These are phyloP conservation scores for Acanthochlamys bracteata DNA, from an alignment of 106 monocot genomes.

Conservation along the genomic window DNA sequence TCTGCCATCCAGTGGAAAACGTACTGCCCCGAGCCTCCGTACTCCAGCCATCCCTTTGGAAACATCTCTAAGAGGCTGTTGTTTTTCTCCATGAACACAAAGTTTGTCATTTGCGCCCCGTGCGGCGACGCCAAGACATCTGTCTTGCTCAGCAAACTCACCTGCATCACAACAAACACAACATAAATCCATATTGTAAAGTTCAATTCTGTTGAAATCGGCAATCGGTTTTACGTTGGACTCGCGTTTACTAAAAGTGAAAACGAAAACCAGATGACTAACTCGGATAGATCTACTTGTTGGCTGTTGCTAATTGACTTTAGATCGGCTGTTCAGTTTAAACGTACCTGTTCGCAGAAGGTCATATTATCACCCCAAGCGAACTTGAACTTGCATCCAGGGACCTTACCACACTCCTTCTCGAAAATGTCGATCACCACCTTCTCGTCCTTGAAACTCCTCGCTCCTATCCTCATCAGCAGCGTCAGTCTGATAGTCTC, in stretches of 20 bases:
- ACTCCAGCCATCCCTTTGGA: slow-evolving; percentile 59
- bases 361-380: slow-evolving; percentile 15
- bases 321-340: background rate
- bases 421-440: slow-evolving; percentile 18
- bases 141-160: slow-evolving; percentile 42
- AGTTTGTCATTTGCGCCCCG: slow-evolving; percentile 62
- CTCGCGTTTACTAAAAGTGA: background rate
- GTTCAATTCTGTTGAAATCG: background rate
- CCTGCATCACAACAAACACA: slow-evolving; percentile 15
- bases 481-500: slow-evolving; percentile 12
- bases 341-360: slow-evolving; percentile 47
- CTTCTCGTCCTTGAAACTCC: slow-evolving; percentile 33
- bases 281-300: too few relatives aligned
- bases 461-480: slow-evolving; percentile 17
- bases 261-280: background rate
- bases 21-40: slow-evolving; percentile 42
- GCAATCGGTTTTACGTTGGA: background rate
- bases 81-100: slow-evolving; percentile 72
- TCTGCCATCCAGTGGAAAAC: slow-evolving; percentile 44
- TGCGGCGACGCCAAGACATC: slow-evolving; percentile 52
- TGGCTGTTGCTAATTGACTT: too few relatives aligned
- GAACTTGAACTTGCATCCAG: slow-evolving; percentile 28
- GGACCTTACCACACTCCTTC: slow-evolving; percentile 29
- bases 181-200: background rate
- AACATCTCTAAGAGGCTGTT: slow-evolving; percentile 80